Evolutionary conservation across 1,284 basidiomycete genomes (phyloP).

Genomic region (Sporisorium scitamineum): DNA sequence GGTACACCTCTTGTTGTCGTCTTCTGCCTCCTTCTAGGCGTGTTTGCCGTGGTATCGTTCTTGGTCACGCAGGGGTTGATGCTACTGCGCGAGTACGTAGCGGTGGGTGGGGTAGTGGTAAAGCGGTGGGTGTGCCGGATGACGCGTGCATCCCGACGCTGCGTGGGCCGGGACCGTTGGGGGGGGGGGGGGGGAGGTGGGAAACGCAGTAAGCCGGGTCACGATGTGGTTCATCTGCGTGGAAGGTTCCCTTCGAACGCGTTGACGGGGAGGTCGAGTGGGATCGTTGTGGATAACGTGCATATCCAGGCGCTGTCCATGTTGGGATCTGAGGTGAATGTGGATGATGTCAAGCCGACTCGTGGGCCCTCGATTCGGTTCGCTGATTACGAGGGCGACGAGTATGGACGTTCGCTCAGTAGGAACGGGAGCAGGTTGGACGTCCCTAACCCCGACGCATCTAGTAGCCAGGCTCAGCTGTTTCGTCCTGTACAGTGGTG

Average conservation of each 20-base stretch:
- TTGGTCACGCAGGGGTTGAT: constrained; percentile 47
- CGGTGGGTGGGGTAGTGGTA: constrained; percentile 50
- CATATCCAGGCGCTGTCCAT: constrained; percentile 27
- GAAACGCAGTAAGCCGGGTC: constrained; percentile 20
- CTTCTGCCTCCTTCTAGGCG: constrained; percentile 43
- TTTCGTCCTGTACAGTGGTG: constrained; percentile 18
- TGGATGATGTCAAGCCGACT: constrained; percentile 9
- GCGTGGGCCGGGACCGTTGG: constrained; percentile 53
- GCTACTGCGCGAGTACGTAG: constrained; percentile 42
- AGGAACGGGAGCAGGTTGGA: constrained; percentile 6
- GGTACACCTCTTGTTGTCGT: constrained; percentile 32
- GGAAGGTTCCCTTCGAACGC: constrained; percentile 41
- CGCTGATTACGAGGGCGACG: constrained; percentile 2
- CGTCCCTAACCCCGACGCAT: constrained; percentile 18
- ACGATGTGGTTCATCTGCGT: constrained; percentile 29
- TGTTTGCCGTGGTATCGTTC: constrained; percentile 41
- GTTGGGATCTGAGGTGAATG: not conserved
- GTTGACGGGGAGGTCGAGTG: constrained; percentile 13
- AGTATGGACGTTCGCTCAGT: not conserved
- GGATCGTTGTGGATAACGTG: constrained; percentile 29
- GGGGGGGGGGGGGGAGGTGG: constrained; percentile 51
- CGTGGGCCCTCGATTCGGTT: constrained; percentile 8
- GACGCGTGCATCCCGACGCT: constrained; percentile 51
- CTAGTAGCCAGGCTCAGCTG: constrained; percentile 27
- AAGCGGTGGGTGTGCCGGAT: constrained; percentile 40